phyloP scores from a whole-genome alignment of 2,329 filamentous ascomycete genomes.

The Basipetospora chlamydospora region DNA sequence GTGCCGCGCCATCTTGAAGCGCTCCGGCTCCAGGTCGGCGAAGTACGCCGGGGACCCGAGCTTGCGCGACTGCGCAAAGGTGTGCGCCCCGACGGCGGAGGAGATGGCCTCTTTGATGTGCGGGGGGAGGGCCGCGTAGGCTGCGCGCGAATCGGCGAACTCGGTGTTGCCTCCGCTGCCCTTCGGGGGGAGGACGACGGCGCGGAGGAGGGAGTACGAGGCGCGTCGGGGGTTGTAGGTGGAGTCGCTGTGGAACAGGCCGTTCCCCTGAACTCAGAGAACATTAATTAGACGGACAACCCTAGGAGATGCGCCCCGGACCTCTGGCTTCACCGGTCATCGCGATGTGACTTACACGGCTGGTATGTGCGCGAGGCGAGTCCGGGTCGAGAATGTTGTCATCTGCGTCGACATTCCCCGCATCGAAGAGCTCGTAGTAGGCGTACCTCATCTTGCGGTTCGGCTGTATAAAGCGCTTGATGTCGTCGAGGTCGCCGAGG shows the following conservation, averaged over 20 bases:
- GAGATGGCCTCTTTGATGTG: conserved; percentile 19
- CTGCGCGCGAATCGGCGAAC: conserved; percentile 37
- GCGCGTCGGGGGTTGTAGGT: conserved; percentile 40
- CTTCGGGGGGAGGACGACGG: conserved; percentile 31
- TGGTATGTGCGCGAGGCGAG: conserved; percentile 25
- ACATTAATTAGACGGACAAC: no score
- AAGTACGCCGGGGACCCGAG: conserved; percentile 34
- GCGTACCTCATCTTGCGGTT: conserved; percentile 31
- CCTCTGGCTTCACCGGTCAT: no score
- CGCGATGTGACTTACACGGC: conserved; percentile 22
- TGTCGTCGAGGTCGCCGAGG: conserved; percentile 41
- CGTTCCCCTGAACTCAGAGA: conserved; percentile 22
- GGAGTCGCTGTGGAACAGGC: conserved; percentile 38
- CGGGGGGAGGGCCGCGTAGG: conserved; percentile 29
- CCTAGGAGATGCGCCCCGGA: no score
- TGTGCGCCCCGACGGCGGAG: conserved; percentile 28
- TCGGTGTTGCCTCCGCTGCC: conserved; percentile 34
- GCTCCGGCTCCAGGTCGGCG: conserved; percentile 24
- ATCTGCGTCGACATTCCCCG: conserved; percentile 36
- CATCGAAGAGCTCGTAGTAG: conserved; percentile 40
- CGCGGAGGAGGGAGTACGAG: conserved; percentile 34
- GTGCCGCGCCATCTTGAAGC: conserved; percentile 27
- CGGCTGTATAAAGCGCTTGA: conserved; percentile 29
- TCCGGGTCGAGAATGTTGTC: conserved; percentile 24
- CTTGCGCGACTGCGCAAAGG: conserved; percentile 37